phyloP scores from a whole-genome alignment of 495 filamentous ascomycete genomes.

The Podospora sp. region DNA sequence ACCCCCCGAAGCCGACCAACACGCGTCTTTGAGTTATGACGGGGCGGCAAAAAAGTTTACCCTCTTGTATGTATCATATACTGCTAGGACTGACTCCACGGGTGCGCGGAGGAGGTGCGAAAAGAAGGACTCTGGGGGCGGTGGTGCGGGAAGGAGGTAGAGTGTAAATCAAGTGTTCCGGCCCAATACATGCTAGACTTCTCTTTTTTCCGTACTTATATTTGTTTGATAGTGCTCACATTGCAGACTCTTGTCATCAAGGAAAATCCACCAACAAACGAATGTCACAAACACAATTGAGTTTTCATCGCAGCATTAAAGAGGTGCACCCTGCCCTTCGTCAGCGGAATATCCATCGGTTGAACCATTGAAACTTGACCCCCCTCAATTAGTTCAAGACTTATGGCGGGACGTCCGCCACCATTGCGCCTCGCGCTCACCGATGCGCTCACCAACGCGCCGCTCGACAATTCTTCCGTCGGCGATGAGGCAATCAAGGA shows the following conservation, averaged over 20 bases:
- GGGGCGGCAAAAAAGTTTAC: slow-evolving; percentile 23
- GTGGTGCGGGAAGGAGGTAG: slow-evolving; percentile 26
- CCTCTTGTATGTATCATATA: slow-evolving; percentile 50
- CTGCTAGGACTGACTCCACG: slow-evolving; percentile 44
- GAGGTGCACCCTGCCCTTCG: too few species aligned
- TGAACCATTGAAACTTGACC: not conserved
- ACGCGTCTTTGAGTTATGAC: slow-evolving; percentile 38
- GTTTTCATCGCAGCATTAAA: too few species aligned
- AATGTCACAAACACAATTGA: too few species aligned
- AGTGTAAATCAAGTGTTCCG: slow-evolving; percentile 45
- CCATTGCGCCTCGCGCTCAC: not conserved
- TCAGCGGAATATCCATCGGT: too few species aligned
- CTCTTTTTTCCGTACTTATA: slow-evolving; percentile 19
- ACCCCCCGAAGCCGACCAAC: slow-evolving; percentile 61
- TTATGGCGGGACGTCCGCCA: not conserved
- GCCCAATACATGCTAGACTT: slow-evolving; percentile 40
- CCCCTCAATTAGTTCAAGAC: not conserved
- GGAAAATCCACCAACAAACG: too few species aligned
- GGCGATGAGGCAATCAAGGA: slow-evolving; percentile 26
- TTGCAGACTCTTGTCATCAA: too few species aligned
- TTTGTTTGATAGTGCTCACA: not conserved
- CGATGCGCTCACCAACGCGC: slow-evolving; percentile 3
- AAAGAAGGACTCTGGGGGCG: slow-evolving; percentile 13
- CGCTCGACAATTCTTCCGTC: slow-evolving; percentile 37
- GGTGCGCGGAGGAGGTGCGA: slow-evolving; percentile 34